Base-by-base conservation (phyloP, 2,329 filamentous ascomycete genomes). In the Periconia sp. region DNA sequence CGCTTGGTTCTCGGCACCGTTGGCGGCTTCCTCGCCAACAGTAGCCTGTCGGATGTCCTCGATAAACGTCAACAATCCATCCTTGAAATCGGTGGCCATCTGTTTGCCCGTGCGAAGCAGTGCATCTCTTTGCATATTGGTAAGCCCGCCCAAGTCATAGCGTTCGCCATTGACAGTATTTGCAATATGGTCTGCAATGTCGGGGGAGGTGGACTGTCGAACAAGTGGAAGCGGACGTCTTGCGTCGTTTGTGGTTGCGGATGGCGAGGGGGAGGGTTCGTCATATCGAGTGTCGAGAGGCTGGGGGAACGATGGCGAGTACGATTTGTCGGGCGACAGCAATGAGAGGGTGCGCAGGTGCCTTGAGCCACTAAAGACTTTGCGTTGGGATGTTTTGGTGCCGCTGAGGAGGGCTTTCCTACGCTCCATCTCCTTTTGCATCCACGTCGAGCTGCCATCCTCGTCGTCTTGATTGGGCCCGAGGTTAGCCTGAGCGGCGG, bases 21-120 rank as follows among this genome's bases (percentile, higher is more conserved):
- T 84, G 50, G 90, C 83, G 12, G 85, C 89, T 73, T 99, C 94
- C 40, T 99, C 94, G 17, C 94, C 94, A 5, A 99, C 91, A 0
- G 94, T 96, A 11, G 92, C 95, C 71, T 97, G 94, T 54, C 92
- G 82, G 34, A 99, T 84, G 65, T 99, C 94, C 67, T 97, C 94
- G 46, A 96, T 84, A 70, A 99, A 99, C 1, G 89, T 96, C 84
- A 88, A 92, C 35, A 99, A 74, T 2, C 94, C 92, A 37, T 94
- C 84, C 66, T 86, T 89, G 69, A 99, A 85, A 70, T 96, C 94
- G 46, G 89, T 87, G 12, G 92, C 88, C 70, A 96, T 86, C 68
- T 94, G 89, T 65, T 91, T 91, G 46, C 77, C 69, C 6, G 69
- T 70, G 41, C 66, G 67, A 22, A 72, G 56, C 18, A 73, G 48